phyloP scores from a whole-genome alignment of 1,284 basidiomycete species.

The Leucoagaricus sp. region DNA sequence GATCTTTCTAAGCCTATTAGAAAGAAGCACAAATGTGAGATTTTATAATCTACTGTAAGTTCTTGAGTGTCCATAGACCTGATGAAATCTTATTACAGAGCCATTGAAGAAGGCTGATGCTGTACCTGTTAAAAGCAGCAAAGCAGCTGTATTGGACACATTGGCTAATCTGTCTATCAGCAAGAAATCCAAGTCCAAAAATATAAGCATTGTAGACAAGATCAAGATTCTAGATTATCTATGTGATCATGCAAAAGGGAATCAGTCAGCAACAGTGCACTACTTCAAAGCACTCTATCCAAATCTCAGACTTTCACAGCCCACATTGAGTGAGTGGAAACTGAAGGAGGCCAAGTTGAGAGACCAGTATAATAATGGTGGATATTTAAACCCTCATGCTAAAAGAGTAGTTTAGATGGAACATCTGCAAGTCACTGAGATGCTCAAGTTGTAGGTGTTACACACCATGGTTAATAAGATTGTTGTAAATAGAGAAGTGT shows the following conservation, averaged over 20 bases:
- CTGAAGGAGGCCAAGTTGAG: slow-evolving; percentile 21
- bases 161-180: too few relatives aligned
- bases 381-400: neutral
- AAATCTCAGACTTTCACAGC: slow-evolving; percentile 27
- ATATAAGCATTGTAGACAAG: too few relatives aligned
- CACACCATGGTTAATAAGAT: slow-evolving; percentile 27
- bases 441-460: slow-evolving; percentile 33
- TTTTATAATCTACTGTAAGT: too few relatives aligned
- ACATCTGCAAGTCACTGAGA: slow-evolving; percentile 33
- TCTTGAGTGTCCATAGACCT: too few relatives aligned
- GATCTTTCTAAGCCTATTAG: neutral
- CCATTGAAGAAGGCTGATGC: too few relatives aligned
- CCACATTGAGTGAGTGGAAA: slow-evolving; percentile 26
- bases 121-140: too few relatives aligned
- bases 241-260: slow-evolving; percentile 23
- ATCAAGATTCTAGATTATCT: slow-evolving; percentile 33
- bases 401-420: slow-evolving; percentile 25
- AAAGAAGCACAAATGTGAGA: neutral
- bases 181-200: too few relatives aligned
- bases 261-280: slow-evolving; percentile 27
- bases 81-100: too few relatives aligned
- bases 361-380: slow-evolving; percentile 10
- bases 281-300: slow-evolving; percentile 28
- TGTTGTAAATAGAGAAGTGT: slow-evolving; percentile 29
- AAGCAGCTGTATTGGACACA: too few relatives aligned